Conservation (phyloP, 177 flowering plant genomes). For the Viscum album region DNA sequence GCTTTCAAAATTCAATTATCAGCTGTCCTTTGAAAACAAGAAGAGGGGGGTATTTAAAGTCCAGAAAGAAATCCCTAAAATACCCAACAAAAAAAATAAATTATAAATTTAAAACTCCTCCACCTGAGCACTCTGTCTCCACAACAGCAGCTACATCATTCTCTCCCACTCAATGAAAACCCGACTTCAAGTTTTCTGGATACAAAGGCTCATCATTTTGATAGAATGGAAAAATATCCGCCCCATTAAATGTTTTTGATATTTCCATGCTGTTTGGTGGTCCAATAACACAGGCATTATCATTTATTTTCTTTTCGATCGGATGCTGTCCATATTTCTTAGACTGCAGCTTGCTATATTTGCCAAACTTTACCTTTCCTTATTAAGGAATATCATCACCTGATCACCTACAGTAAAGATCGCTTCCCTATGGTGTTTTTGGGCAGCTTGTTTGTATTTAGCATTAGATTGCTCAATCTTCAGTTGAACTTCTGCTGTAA, state of each 20-base stretch:
- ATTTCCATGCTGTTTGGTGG: not conserved
- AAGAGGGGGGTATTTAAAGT: no score
- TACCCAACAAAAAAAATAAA: no score
- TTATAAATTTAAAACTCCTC: no score
- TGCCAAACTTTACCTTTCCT: not conserved
- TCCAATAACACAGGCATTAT: not conserved
- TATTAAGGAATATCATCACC: not conserved
- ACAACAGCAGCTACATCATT: no score
- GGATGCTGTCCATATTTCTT: not conserved
- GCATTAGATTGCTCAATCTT: not conserved
- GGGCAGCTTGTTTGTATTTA: not conserved
- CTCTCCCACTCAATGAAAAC: no score
- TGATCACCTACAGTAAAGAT: not conserved
- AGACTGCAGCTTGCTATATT: not conserved
- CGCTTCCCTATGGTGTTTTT: not conserved
- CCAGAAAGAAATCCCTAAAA: no score
- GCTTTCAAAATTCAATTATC: no score
- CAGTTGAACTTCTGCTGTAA: not conserved
- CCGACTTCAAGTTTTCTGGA: no score
- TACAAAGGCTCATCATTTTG: no score
- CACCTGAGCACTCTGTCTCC: no score
- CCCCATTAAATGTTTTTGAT: not conserved
- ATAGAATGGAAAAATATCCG: not conserved
- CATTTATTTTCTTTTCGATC: not conserved
- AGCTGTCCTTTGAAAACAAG: no score